Evolutionary conservation across 2,329 filamentous ascomycete species (phyloP).

Genomic region (Juglanconis juglandina): DNA sequence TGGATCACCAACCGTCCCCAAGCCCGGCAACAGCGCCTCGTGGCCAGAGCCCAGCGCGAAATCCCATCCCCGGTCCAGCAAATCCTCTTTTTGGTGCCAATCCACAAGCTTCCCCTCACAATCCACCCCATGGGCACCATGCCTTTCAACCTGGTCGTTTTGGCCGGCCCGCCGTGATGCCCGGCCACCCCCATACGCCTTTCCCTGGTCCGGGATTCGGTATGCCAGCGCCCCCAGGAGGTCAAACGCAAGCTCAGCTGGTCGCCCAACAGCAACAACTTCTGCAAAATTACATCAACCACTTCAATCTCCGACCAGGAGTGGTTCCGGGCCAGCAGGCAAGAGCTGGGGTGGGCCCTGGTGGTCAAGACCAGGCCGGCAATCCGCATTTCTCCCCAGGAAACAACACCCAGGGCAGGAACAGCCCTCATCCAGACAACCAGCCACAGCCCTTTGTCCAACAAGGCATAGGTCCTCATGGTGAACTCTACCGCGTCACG

Average conservation of each 20-base stretch:
- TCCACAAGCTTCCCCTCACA: slow-evolving; percentile 9
- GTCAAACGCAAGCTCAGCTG: slow-evolving; percentile 14
- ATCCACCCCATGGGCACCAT: slow-evolving; percentile 11
- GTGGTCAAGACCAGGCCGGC: slow-evolving; percentile 34
- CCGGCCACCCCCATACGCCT: background rate
- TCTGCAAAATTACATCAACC: slow-evolving; percentile 43
- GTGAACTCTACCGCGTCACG: slow-evolving; percentile 50
- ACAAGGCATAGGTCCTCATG: slow-evolving; percentile 48
- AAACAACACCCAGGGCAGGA: slow-evolving; percentile 25
- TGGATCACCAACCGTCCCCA: slow-evolving; percentile 26
- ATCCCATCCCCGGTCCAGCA: background rate
- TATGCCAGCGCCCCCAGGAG: background rate
- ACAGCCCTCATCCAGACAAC: slow-evolving; percentile 30
- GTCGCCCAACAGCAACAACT: slow-evolving; percentile 36
- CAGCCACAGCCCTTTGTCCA: slow-evolving; percentile 42
- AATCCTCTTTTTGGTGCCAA: slow-evolving; percentile 1
- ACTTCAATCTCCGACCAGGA: slow-evolving; percentile 39
- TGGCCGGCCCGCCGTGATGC: background rate
- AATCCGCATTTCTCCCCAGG: slow-evolving; percentile 17
- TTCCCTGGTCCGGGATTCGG: slow-evolving; percentile 1
- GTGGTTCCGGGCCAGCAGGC: slow-evolving; percentile 42
- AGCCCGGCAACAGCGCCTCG: slow-evolving; percentile 22
- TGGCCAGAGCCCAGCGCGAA: slow-evolving; percentile 27
- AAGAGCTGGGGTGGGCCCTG: slow-evolving; percentile 37
- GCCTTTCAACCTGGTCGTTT: slow-evolving; percentile 1